Base-by-base conservation (phyloP, 371 early-diverging fungal species). In the Zopfochytrium polystomum region DNA sequence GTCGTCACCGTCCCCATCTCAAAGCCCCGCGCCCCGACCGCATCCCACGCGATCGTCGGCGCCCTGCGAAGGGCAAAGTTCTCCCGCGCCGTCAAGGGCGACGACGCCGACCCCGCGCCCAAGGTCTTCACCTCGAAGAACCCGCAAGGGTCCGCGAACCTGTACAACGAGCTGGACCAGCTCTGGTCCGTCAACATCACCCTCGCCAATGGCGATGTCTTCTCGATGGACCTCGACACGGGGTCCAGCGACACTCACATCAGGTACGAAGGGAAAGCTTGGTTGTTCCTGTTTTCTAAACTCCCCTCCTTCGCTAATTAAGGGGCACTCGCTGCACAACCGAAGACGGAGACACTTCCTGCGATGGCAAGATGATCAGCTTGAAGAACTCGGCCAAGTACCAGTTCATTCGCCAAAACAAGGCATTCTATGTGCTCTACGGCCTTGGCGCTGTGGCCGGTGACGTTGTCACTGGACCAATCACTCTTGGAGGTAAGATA, bases 81-180 rank as follows among this genome's bases (percentile, higher is more conserved):
- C n/a, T n/a, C n/a, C n/a, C n/a, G n/a, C n/a, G n/a, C n/a, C n/a
- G n/a, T n/a, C n/a, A n/a, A n/a, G n/a, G n/a, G n/a, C n/a, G n/a
- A n/a, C n/a, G n/a, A n/a, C n/a, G n/a, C n/a, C n/a, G n/a, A n/a
- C n/a, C n/a, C n/a, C n/a, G n/a, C n/a, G n/a, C n/a, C n/a, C n/a
- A n/a, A n/a, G n/a, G n/a, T n/a, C n/a, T n/a, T n/a, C n/a, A n/a
- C n/a, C n/a, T n/a, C n/a, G n/a, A n/a, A n/a, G n/a, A n/a, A n/a
- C n/a, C n/a, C n/a, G n/a, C n/a, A n/a, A n/a, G n/a, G n/a, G n/a
- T n/a, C n/a, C 61, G 74, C 78, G 50, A 78, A 82, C 52, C 83
- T 82, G 15, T 63, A 84, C 33, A 64, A 69, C 22, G 65, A 71
- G 2, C 62, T 85, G 22, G 32, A 47, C 51, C 68, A 79, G 5